Evolutionary conservation across 768 basidiomycete genomes (phyloP).

Genomic region (Pulveroboletus sp.): DNA sequence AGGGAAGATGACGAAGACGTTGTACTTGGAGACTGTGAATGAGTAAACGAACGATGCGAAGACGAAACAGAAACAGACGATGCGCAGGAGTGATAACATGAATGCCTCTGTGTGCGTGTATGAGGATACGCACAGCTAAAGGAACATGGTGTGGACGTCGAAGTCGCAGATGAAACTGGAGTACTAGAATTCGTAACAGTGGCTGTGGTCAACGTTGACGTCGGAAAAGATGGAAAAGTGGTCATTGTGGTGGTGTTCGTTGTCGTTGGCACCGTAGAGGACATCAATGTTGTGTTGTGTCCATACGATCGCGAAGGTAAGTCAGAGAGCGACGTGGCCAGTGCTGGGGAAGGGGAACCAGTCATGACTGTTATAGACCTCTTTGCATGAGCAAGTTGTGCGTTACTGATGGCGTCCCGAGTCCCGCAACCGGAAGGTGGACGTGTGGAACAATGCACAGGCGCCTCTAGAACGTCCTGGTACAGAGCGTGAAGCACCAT

Average conservation of each 20-base stretch:
- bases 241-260: constrained; percentile 3
- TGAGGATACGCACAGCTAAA: not conserved
- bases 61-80: not conserved
- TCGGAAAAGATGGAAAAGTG: constrained; percentile 6
- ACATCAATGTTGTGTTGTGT: not conserved
- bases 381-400: constrained; percentile 25
- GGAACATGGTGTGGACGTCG: not conserved
- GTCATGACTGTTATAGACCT: constrained; percentile 21
- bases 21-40: not conserved
- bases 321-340: not conserved
- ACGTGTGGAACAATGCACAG: constrained; percentile 52
- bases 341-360: not conserved
- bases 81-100: not conserved
- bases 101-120: not conserved
- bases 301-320: not conserved
- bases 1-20: not conserved
- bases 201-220: not conserved
- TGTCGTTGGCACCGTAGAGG: constrained; percentile 1
- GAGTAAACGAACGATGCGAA: not conserved
- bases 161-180: not conserved
- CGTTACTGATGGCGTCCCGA: constrained; percentile 49
- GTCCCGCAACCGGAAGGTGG: constrained; percentile 57
- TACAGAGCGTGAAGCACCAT: constrained; percentile 57
- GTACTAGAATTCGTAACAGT: not conserved
- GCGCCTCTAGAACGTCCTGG: constrained; percentile 57